phyloP scores from a whole-genome alignment of 2,329 filamentous ascomycete genomes.

The Aspergillus persii region DNA sequence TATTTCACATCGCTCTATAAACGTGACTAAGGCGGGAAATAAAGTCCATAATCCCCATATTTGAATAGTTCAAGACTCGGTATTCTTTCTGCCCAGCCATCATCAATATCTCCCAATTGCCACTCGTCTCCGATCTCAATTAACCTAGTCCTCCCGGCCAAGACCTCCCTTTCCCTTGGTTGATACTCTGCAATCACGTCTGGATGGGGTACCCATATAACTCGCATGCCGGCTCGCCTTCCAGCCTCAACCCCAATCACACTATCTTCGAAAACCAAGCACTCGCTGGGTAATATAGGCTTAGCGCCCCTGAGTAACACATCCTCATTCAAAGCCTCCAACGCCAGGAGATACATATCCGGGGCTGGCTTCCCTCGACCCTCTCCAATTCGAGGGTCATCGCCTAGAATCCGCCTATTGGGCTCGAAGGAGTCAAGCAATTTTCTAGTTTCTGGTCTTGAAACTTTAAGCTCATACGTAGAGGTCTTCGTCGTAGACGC shows the following conservation, averaged over 20 bases:
- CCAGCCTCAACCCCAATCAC: constrained; percentile 31
- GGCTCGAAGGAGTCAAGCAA: constrained; percentile 17
- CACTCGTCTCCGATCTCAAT: constrained; percentile 37
- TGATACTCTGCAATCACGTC: constrained; percentile 35
- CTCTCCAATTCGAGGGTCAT: constrained; percentile 20
- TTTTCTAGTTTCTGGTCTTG: constrained; percentile 17
- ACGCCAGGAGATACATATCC: constrained; percentile 26
- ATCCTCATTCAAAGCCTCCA: constrained; percentile 19
- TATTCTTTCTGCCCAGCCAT: constrained; percentile 41
- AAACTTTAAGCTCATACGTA: constrained; percentile 23
- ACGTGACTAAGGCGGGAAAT: too few relatives aligned
- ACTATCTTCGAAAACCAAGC: constrained; percentile 37
- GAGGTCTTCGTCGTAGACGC: constrained; percentile 22
- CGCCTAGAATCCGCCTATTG: constrained; percentile 16
- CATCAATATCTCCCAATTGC: constrained; percentile 37
- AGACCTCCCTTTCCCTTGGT: constrained; percentile 18
- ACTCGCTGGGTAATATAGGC: constrained; percentile 27
- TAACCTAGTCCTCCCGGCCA: constrained; percentile 25
- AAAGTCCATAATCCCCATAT: too few relatives aligned
- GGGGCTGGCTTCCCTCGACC: constrained; percentile 27
- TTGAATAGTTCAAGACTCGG: constrained; percentile 36
- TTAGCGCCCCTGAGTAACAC: neutral
- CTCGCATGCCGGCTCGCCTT: constrained; percentile 35
- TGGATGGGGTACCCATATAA: constrained; percentile 34
- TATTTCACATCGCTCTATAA: too few relatives aligned